Conservation (phyloP, 148 eudicot species). For the Rhododendron kiyosumense region DNA sequence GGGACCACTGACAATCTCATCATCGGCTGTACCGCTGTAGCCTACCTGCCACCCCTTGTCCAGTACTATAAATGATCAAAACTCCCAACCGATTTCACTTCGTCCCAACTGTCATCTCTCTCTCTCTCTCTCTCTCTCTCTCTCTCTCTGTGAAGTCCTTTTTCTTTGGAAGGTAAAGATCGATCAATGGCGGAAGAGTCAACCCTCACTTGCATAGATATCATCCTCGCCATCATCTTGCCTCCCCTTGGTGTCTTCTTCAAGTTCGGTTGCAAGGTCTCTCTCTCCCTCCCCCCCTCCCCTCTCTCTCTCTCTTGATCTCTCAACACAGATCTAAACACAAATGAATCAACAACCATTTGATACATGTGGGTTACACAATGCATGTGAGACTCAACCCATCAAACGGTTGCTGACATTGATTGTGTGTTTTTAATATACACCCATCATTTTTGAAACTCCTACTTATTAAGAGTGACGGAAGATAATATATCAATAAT, state of each 20-base stretch:
- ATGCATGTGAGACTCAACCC: no score
- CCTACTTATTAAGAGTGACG: no score
- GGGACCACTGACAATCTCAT: neutral
- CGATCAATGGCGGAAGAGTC: conserved; percentile 4
- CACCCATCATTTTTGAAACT: no score
- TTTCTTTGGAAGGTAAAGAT: neutral
- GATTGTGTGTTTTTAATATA: no score
- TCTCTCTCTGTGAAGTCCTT: neutral
- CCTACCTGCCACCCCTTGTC: no score
- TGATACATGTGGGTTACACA: no score
- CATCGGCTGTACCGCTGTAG: neutral
- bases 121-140: neutral
- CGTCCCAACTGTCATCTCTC: neutral
- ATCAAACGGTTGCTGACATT: no score
- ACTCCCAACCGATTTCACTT: neutral
- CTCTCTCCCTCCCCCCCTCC: neutral
- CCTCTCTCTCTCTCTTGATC: neutral
- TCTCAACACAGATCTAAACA: neutral
- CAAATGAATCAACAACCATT: neutral
- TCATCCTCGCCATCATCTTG: conserved; percentile 43
- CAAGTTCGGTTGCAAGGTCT: conserved; percentile 42
- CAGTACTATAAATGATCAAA: neutral
- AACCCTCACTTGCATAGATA: conserved; percentile 39
- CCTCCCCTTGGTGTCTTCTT: conserved; percentile 61
- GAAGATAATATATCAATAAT: no score